Percentiles rank a stretch among this genome's conserved stretches.
phyloP scores from a whole-genome alignment of 495 filamentous ascomycete genomes.

The Neurospora tetrasperma region DNA sequence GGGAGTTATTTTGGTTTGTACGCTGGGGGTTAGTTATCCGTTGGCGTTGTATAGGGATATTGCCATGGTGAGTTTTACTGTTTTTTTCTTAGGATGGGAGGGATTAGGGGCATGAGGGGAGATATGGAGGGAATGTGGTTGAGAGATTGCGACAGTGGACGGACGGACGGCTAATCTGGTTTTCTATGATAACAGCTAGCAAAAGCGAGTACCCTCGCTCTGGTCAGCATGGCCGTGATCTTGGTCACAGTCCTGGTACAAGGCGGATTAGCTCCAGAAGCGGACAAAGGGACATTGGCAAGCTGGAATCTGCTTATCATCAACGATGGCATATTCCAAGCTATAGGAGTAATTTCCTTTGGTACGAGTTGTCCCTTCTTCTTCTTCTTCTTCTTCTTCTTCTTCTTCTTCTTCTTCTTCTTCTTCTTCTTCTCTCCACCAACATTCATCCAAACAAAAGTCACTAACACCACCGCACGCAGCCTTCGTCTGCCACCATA shows the following conservation, averaged over 20 bases:
- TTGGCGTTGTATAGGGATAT: conserved; percentile 91
- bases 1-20: conserved; percentile 77
- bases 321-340: conserved; percentile 83
- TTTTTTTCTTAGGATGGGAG: neutral
- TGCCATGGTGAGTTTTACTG: conserved; percentile 61
- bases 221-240: conserved; percentile 87
- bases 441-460: neutral
- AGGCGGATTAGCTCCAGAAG: conserved; percentile 57
- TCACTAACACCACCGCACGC: conserved; percentile 28
- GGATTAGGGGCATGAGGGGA: neutral
- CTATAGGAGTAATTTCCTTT: conserved; percentile 95
- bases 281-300: conserved; percentile 58
- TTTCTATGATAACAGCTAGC: conserved; percentile 51
- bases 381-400: neutral
- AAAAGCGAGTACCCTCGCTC: conserved; percentile 84
- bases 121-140: neutral
- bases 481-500: conserved; percentile 94
- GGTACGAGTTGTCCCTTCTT: conserved; percentile 38
- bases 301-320: conserved; percentile 52
- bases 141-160: neutral
- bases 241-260: conserved; percentile 83
- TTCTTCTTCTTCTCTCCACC: neutral
- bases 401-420: neutral
- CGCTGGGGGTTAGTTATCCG: conserved; percentile 80
- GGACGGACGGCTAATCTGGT: neutral